Evolutionary conservation across 345 rosid species (phyloP), one percentile per base, ranked within the genome.

Genomic region (Salix suchowensis): DNA sequence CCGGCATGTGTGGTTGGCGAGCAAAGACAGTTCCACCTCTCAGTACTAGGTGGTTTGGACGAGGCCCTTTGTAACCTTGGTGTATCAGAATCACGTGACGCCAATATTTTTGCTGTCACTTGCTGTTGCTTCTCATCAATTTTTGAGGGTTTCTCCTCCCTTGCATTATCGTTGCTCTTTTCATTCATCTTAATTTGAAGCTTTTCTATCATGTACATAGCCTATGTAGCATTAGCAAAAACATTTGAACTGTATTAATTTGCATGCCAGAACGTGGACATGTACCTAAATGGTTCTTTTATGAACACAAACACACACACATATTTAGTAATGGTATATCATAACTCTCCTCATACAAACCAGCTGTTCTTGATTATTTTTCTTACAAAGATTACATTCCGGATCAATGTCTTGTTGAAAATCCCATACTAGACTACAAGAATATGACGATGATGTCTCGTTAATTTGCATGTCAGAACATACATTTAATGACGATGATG

Each of bases 1-100:
- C 97, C 97, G 0, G 79, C 87, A 39, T 90, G 97, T 2, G 93
- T 92, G 21, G 97, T 92, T 8, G 97, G 97, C 13, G 97, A 87
- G 80, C 97, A 92, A 34, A 90, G 87, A 77, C 97, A 92, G 80
- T 80, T 89, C 65, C 24, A 34, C 80, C 86, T 77, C 23, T 64
- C 21, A 6, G 36, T 24, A 34, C 30, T 30, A 2, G 23, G 60
- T 21, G 60, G 24, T 7, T 54, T 54, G 2, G 60, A 18, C 9
- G 21, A 54, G 60, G 60, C 60, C 60, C 60, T 54, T 9, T 54
- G 60, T 54, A 54, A 19, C 60, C 60, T 21, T 19, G 60, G 60
- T 21, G 60, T 54, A 2, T 8, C 60, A 21, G 24, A 19, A 21
- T 21, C 7, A 9, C 21, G 24, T 2, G 21, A 19, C 60, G 60